Evolutionary conservation across 371 early-diverging fungal species (phyloP), one percentile per base, ranked within the genome.

Genomic region (Lichtheimia hyalospora): DNA sequence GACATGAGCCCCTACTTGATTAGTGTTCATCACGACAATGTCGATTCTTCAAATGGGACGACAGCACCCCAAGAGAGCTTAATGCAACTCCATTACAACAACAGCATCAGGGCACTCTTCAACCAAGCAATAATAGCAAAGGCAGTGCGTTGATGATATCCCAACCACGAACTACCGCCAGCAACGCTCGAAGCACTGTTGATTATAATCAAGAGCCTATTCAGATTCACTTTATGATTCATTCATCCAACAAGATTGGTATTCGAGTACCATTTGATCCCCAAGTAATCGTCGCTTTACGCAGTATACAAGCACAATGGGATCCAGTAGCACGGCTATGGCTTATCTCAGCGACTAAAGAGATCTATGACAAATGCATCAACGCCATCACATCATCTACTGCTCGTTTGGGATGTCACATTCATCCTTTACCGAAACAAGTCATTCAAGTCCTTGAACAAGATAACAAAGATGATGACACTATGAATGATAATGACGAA

Each of bases 1-100:
- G 40, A 43, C 39, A 13, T 54, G 39, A 3, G 2, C 23, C 39
- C 18, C 21, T 5, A 51, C 16, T 42, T 16, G 5, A n/a, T 27
- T 52, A 78, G 79, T 78, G 79, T 41, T 43, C 67, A 49, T 42
- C 60, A n/a, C 49, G 56, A 7, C 6, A 21, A 14, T 78, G 79
- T 42, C 48, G 42, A 0, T 73, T 51, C 46, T 78, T 74, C 49
- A 51, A 44, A 16, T 78, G 79, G 79, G 75, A 78, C 24, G 59
- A 54, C 13, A 46, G 62, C 3, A 44, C 44, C 12, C 57, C 55
- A 0, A 67, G 67, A 28, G 67, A 61, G 66, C n/a, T 51, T 5
- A 46, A 43, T 18, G 51, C 62, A 2, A 10, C 34, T 10, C 34
- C 34, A 34, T 34, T 34, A 8, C 34, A 34, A 10, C 34, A 34